Base-by-base conservation (phyloP, 1,284 basidiomycete genomes). In the Cutaneotrichosporon cyanovorans region DNA sequence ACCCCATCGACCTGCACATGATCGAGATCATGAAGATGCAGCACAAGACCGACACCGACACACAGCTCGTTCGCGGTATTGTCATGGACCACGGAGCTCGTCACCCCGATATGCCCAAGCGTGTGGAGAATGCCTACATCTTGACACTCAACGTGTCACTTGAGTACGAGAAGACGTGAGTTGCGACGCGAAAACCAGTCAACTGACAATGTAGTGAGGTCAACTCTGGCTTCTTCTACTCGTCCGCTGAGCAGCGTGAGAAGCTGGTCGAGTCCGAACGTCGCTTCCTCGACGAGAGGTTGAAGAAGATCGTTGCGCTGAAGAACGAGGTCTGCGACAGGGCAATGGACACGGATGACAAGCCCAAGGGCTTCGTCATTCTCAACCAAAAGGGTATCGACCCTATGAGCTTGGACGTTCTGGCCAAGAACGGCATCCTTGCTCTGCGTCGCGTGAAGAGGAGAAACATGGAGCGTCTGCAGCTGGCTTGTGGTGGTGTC, bases 21-120 rank as follows among this genome's bases (percentile, higher is more conserved):
- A 79, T 99, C 47, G 95, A 99, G 74, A 84, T 98, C 61, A 98
- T 98, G 93, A 98, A 98, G 78, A 99, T 99, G 95, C 93, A 97
- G 73, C 95, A 99, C 76, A 85, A 91, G 65, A 92, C 86, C 43
- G 91, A 95, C 50, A 91, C 89, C 37, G 95, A 99, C 73, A 98
- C 95, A n/a, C 87, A 95, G 69, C 81, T 99, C 42, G 77, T 99
- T 60, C 85, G 87, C 59, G 95, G 95, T 43, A 78, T 98, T 48
- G 95, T 99, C 39, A 77, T 99, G 62, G 78, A 80, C 60, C 70
- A 99, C 69, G 95, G 95, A 57, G 91, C 89, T 40, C 77, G 95
- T 58, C 95, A 99, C 74, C 92, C 93, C 5, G 95, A 98, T 73
- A 98, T 98, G 95, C 92, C 95, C 39, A 97, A 93, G 77, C 83